Evolutionary conservation across 495 filamentous ascomycete genomes (phyloP).

Genomic region (Trichocladium antarcticum): DNA sequence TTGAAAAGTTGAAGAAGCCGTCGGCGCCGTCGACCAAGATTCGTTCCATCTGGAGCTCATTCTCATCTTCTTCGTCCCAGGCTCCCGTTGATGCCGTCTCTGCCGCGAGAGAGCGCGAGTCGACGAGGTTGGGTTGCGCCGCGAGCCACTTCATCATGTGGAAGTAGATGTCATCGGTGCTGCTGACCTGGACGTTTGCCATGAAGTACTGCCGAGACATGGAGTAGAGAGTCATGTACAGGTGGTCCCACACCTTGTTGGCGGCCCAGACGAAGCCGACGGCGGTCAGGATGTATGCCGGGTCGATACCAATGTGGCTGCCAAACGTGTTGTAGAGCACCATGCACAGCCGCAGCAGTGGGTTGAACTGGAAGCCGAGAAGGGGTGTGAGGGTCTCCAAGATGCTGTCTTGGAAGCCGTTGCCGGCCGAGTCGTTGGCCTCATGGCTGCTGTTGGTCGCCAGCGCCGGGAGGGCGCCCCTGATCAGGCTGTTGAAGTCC

Average conservation of each 20-base stretch:
- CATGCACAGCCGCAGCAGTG: conserved; percentile 20
- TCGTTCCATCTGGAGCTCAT: conserved; percentile 20
- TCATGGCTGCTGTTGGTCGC: conserved; percentile 13
- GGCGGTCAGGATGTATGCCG: conserved; percentile 26
- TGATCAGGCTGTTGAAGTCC: conserved; percentile 19
- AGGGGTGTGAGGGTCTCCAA: conserved; percentile 22
- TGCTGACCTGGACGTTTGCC: conserved; percentile 44
- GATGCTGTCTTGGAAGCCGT: conserved; percentile 11
- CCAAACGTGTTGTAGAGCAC: conserved; percentile 24
- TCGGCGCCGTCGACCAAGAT: conserved; percentile 27
- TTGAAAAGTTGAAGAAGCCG: conserved; percentile 36
- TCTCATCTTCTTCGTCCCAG: conserved; percentile 43
- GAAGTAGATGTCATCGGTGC: conserved; percentile 48
- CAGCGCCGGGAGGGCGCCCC: conserved; percentile 16
- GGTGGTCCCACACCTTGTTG: conserved; percentile 26
- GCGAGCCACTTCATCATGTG: conserved; percentile 53
- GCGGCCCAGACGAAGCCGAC: conserved; percentile 31
- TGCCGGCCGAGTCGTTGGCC: conserved; percentile 6
- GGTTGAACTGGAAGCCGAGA: conserved; percentile 24
- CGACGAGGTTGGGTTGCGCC: conserved; percentile 40
- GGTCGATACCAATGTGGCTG: conserved; percentile 29
- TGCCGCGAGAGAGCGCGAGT: conserved; percentile 46
- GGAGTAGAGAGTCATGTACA: conserved; percentile 17
- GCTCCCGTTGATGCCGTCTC: conserved; percentile 42
- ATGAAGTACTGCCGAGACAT: conserved; percentile 39